Evolutionary conservation across 2,329 filamentous ascomycete genomes (phyloP), one percentile per base, ranked within the genome.

Genomic region (Ceratocystis alfenasii): DNA sequence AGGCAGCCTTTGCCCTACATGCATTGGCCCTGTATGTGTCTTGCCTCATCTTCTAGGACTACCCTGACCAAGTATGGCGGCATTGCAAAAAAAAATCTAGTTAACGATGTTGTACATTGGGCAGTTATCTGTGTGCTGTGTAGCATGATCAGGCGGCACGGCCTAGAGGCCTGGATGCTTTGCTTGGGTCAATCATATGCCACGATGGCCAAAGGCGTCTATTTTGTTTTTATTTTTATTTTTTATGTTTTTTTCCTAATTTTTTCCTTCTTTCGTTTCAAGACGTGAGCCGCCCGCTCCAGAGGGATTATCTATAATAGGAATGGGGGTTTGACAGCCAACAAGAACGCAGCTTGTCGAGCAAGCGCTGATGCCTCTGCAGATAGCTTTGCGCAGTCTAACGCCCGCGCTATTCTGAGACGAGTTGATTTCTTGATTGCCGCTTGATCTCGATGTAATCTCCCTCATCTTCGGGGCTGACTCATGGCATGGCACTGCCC

Each of bases 11-110:
- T 36, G 55, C 5, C 5, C 15, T n/a, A n/a, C 30, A 33, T 17
- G 12, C 55, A 59, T 59, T 30, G 55, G 55, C 22, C 55, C 55
- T 59, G 55, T 30, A 59, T 59, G 55, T 59, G 55, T 33, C 17
- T 30, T 59, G 55, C 55, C 25, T 59, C 55, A 20, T 30, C 33
- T 59, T 20, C 28, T 8, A 25, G 55, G 55, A 30, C 8, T 30
- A 17, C 55, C 55, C 28, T 10, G 20, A 30, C 28, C 28, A 36
- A 20, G 46, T 30, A 59, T 59, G 25, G 7, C 15, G 55, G 55
- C 55, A 59, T 59, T 20, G 48, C 20, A 25, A 8, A 25, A 53
- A 59, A 20, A 55, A 55, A 22, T 12, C 8, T n/a, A 50, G 22
- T 25, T 10, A n/a, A 25, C n/a, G 22, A n/a, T 20, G 46, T 20